phyloP scores from a whole-genome alignment of 2,329 filamentous ascomycete genomes.

The Xylaria sp. region DNA sequence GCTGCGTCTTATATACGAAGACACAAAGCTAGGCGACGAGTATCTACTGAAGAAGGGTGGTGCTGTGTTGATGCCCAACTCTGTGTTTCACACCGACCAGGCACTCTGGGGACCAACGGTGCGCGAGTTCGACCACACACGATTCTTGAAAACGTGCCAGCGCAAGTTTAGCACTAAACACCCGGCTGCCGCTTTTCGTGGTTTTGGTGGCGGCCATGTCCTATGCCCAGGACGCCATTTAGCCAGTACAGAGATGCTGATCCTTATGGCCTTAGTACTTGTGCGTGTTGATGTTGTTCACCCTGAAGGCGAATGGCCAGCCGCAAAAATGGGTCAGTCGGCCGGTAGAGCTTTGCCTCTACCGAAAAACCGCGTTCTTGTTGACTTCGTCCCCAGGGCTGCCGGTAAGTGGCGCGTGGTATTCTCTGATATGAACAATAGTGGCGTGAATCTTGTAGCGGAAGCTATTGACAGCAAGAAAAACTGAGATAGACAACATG shows the following conservation, averaged over 20 bases:
- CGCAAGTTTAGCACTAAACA: not conserved
- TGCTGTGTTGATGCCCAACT: not conserved
- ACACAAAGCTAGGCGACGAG: not conserved
- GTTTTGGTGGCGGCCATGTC: not conserved
- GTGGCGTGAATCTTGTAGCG: too few species aligned
- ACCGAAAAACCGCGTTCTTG: too few species aligned
- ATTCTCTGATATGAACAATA: too few species aligned
- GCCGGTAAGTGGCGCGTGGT: too few species aligned
- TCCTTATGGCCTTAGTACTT: not conserved
- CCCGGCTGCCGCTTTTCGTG: not conserved
- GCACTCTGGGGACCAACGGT: not conserved
- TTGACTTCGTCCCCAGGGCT: too few species aligned
- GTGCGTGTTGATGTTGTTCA: too few species aligned
- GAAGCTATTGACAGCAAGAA: too few species aligned
- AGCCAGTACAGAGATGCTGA: not conserved
- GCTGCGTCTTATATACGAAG: too few species aligned
- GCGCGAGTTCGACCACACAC: not conserved
- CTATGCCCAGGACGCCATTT: not conserved
- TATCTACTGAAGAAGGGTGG: not conserved
- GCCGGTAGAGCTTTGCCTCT: too few species aligned
- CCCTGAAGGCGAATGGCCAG: too few species aligned
- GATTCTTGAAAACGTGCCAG: not conserved
- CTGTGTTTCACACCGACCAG: not conserved
- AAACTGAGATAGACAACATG: too few species aligned
- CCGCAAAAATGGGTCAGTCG: too few species aligned